Base-by-base conservation (phyloP, 768 basidiomycete species). In the Auriscalpium vulgare region DNA sequence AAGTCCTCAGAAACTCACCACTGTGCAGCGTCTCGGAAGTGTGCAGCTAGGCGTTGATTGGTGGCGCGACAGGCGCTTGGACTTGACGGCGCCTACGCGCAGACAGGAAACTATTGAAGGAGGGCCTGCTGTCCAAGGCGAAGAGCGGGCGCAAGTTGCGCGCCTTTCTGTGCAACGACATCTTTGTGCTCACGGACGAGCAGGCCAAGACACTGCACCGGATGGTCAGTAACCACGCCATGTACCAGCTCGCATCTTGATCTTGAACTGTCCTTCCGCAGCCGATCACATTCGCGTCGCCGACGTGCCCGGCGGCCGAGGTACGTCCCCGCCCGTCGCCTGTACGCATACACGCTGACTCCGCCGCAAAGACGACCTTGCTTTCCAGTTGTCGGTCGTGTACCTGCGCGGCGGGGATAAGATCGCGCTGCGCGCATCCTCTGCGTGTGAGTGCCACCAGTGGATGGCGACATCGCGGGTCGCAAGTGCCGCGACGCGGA, bases 1-100 rank as follows among this genome's bases (percentile, higher is more conserved):
- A n/a, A n/a, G n/a, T n/a, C n/a, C n/a, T n/a, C n/a, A n/a, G n/a
- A n/a, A n/a, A n/a, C n/a, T n/a, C n/a, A n/a, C n/a, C n/a, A n/a
- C n/a, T n/a, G n/a, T n/a, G n/a, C n/a, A 4, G 34, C 14, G 17
- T 53, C 11, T 8, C 23, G 37, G 37, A 55, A 7, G 11, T 23
- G 35, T 14, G 11, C 14, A 10, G n/a, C 36, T 35, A 23, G 44
- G 40, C 19, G 47, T 16, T 46, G 19, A n/a, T 10, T 40, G 17
- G 45, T 44, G 19, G 29, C 38, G 11, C 8, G 29, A 29, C 54
- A 86, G 85, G 6, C 84, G 87, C 16, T 81, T 97, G 19, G 93
- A 97, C 67, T 72, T 97, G n/a, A 94, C 91, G 0, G 90, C 87
- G 0, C 87, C 91, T 0, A 97, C 95, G 6, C 82, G 90, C 0